Evolutionary conservation across 345 rosid species (phyloP).

Genomic region (Cardamine resedifolia): DNA sequence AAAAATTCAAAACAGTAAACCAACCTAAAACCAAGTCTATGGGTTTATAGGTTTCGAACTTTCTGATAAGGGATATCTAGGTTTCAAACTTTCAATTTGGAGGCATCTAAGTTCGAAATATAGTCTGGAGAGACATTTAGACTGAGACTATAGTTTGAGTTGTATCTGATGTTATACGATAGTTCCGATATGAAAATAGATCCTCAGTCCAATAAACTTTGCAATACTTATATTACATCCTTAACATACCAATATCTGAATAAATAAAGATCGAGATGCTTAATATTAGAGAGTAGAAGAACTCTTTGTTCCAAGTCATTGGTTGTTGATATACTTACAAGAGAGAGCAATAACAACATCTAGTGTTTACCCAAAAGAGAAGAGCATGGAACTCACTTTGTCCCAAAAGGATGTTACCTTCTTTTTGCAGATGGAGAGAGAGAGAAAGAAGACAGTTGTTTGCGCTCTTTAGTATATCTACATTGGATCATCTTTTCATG

Average conservation of each 20-base stretch:
- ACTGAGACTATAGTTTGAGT: neutral
- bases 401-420: neutral
- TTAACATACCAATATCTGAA: neutral
- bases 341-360: neutral
- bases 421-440: too few species aligned
- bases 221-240: neutral
- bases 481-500: too few species aligned
- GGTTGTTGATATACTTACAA: neutral
- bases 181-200: too few species aligned
- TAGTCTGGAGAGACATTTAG: too few species aligned
- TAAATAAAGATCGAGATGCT: neutral
- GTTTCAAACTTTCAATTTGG: neutral
- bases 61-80: too few species aligned
- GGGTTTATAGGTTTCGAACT: too few species aligned
- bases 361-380: neutral
- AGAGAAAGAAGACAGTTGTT: too few species aligned
- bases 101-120: too few species aligned
- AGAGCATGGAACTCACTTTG: neutral
- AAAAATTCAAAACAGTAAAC: too few species aligned
- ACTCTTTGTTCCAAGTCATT: neutral
- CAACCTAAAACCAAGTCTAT: too few species aligned
- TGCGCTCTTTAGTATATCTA: too few species aligned
- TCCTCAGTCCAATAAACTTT: neutral
- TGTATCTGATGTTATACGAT: neutral
- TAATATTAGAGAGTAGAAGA: neutral